These are phyloP conservation scores for Casuarina cunninghamiana DNA, from an alignment of 306 rosid species.

Conservation along the genomic window DNA sequence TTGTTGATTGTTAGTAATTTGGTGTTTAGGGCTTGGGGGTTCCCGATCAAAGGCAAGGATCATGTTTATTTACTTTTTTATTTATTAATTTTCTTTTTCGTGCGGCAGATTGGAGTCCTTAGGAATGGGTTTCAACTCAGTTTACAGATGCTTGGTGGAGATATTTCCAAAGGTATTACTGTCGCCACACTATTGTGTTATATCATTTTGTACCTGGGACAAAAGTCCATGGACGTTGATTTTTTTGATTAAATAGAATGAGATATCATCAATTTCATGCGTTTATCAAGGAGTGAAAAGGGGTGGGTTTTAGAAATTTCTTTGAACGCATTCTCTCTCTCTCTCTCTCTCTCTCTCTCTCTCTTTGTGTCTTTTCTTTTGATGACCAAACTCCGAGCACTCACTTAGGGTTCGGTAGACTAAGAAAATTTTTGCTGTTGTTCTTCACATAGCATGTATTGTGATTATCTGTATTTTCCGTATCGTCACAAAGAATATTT, in stretches of 20 bases:
- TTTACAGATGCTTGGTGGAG: conserved; percentile 58
- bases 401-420: not conserved
- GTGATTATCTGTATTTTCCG: not conserved
- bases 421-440: not conserved
- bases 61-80: not conserved
- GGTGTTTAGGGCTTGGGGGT: not conserved
- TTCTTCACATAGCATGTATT: not conserved
- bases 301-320: not conserved
- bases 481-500: not conserved
- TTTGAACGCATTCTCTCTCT: not conserved
- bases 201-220: not conserved
- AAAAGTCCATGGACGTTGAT: not conserved
- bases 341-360: no score
- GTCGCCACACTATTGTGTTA: not conserved
- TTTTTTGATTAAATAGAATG: not conserved
- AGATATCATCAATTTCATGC: not conserved
- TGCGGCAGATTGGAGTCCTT: conserved; percentile 33
- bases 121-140: conserved; percentile 67
- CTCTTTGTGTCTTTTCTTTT: not conserved
- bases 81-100: not conserved
- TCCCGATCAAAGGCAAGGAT: not conserved
- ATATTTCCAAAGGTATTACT: conserved; percentile 66
- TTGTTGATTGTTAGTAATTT: not conserved
- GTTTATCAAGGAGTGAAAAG: not conserved
- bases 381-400: not conserved